Conservation (phyloP, 306 rosid species). For the Dicorynia guianensis region DNA sequence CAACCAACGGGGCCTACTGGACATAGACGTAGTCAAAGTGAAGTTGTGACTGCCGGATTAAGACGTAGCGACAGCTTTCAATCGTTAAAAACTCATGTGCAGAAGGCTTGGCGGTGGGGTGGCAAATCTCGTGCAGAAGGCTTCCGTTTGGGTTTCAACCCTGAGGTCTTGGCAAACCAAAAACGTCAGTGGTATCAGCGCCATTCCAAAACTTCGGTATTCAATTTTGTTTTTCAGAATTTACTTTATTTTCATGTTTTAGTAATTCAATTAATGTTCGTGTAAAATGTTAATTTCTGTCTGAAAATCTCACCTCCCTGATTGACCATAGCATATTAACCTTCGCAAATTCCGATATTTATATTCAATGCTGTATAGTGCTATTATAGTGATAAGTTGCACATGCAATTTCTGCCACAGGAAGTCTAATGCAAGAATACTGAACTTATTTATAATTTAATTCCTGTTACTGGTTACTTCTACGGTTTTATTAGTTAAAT, state of each 20-base stretch:
- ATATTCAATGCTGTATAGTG: neutral
- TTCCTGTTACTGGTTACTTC: neutral
- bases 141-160: slow-evolving; percentile 57
- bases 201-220: slow-evolving; percentile 84
- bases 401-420: neutral
- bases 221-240: slow-evolving; percentile 9
- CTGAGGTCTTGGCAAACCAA: slow-evolving; percentile 90
- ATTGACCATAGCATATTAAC: slow-evolving; percentile 18
- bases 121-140: slow-evolving; percentile 50
- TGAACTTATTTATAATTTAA: neutral
- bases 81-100: slow-evolving; percentile 67
- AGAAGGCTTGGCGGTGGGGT: slow-evolving; percentile 81
- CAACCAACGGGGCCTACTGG: slow-evolving; percentile 47
- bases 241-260: slow-evolving; percentile 1
- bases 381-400: neutral
- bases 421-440: neutral
- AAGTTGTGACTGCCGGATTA: slow-evolving; percentile 45
- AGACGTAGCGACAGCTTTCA: slow-evolving; percentile 67
- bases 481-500: neutral
- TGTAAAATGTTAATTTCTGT: slow-evolving; percentile 22
- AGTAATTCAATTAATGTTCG: slow-evolving; percentile 27
- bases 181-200: slow-evolving; percentile 98
- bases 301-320: slow-evolving; percentile 22
- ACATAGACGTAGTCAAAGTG: slow-evolving; percentile 78
- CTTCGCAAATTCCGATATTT: neutral